These are phyloP conservation scores for Alternaria novae-zelandiae DNA, from an alignment of 2,329 filamentous ascomycete species.

Conservation along the genomic window DNA sequence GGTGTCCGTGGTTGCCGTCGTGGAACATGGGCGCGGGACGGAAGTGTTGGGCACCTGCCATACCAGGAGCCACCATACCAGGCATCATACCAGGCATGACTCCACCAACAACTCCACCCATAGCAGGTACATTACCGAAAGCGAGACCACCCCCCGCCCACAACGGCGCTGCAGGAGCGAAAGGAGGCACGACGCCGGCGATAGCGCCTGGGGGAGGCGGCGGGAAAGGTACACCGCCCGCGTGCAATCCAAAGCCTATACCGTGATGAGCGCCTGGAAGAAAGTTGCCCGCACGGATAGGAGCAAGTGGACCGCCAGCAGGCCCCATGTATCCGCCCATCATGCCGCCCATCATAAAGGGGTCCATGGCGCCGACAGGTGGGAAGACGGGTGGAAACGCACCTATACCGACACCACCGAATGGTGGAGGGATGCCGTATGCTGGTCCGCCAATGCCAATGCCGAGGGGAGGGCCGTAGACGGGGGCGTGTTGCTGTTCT, in stretches of 20 bases:
- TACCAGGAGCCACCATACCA: conserved; percentile 9
- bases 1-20: conserved; percentile 27
- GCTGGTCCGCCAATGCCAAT: conserved; percentile 27
- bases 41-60: conserved; percentile 20
- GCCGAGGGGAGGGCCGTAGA: conserved; percentile 29
- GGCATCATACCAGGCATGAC: conserved; percentile 14
- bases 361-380: conserved; percentile 27
- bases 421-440: conserved; percentile 19
- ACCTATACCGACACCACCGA: conserved; percentile 31
- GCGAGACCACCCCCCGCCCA: conserved; percentile 31
- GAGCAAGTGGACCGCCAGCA: conserved; percentile 34
- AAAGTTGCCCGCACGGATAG: conserved; percentile 31
- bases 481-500: conserved; percentile 30
- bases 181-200: conserved; percentile 27
- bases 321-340: conserved; percentile 10
- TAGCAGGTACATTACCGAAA: conserved; percentile 29
- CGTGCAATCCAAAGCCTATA: conserved; percentile 35
- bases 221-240: conserved; percentile 29
- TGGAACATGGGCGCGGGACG: conserved; percentile 30
- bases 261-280: conserved; percentile 32
- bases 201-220: conserved; percentile 33
- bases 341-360: conserved; percentile 19
- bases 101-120: conserved; percentile 9
- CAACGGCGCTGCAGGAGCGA: conserved; percentile 31
- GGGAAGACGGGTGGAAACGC: conserved; percentile 28